phyloP scores from a whole-genome alignment of 768 basidiomycete species.

The Nidula microcarpa region DNA sequence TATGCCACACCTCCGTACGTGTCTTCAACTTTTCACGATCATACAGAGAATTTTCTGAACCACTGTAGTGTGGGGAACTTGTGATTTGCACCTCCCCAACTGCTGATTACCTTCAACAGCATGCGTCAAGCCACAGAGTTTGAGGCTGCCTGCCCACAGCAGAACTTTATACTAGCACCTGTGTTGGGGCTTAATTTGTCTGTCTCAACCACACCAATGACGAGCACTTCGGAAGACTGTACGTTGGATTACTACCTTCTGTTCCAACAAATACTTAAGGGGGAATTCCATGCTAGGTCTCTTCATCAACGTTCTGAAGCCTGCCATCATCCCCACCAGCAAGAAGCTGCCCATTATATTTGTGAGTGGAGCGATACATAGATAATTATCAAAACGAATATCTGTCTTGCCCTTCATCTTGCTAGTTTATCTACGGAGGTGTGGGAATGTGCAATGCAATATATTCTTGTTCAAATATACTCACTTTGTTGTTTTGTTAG shows the following conservation, averaged over 20 bases:
- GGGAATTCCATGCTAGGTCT: slow-evolving; percentile 4
- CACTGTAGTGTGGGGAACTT: slow-evolving; percentile 1
- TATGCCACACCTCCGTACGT: slow-evolving; percentile 8
- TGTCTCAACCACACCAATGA: too few relatives aligned
- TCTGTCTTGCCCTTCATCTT: not conserved
- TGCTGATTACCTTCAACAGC: not conserved
- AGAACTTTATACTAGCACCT: not conserved
- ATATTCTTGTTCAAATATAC: not conserved
- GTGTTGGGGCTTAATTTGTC: too few relatives aligned
- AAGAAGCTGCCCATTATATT: slow-evolving; percentile 10
- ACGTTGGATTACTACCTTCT: too few relatives aligned
- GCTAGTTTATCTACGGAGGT: slow-evolving; percentile 17
- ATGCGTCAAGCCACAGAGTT: slow-evolving; percentile 4
- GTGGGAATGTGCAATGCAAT: not conserved
- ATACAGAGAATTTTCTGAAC: too few relatives aligned
- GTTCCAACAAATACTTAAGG: too few relatives aligned
- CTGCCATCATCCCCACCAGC: not conserved
- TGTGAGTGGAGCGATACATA: slow-evolving; percentile 2
- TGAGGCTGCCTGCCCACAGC: slow-evolving; percentile 7
- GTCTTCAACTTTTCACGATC: not conserved
- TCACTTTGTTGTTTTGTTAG: not conserved
- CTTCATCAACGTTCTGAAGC: slow-evolving; percentile 10
- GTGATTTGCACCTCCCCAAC: slow-evolving; percentile 4
- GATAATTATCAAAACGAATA: too few relatives aligned
- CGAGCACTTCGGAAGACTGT: too few relatives aligned